A percentile compares a stretch with the other conserved stretches of the same genome.
phyloP scores from a whole-genome alignment of 768 basidiomycete species.

The Leccinum sublutescens region DNA sequence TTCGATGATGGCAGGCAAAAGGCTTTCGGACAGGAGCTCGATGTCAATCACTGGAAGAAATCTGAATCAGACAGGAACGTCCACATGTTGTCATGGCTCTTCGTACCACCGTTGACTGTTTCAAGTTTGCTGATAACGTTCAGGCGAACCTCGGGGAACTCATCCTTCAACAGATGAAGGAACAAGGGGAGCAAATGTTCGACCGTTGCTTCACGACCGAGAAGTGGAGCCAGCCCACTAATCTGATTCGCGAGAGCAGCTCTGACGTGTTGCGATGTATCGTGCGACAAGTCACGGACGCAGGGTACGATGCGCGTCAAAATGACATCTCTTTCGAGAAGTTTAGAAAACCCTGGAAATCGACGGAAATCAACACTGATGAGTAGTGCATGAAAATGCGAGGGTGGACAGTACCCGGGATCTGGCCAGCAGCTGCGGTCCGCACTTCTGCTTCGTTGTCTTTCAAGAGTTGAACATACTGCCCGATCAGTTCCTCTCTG shows the following conservation, averaged over 20 bases:
- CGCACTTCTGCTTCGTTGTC: conserved; percentile 99
- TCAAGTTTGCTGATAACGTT: conserved; percentile 99
- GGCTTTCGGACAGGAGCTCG: conserved; percentile 88
- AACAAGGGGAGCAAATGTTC: conserved; percentile 97
- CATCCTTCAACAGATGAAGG: conserved; percentile 95
- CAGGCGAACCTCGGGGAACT: conserved; percentile 95
- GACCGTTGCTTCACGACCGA: conserved; percentile 91
- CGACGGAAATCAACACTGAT: conserved; percentile 8
- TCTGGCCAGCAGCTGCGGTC: conserved; percentile 93
- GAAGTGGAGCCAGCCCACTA: conserved; percentile 90
- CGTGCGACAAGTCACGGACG: conserved; percentile 90
- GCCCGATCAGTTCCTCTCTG: conserved; percentile 88
- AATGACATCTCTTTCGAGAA: conserved; percentile 91
- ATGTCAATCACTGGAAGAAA: conserved; percentile 86
- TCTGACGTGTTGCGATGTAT: conserved; percentile 94
- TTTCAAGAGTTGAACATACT: conserved; percentile 91
- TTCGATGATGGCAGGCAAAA: conserved; percentile 96
- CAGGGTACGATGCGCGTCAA: conserved; percentile 91
- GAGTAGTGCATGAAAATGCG: neutral
- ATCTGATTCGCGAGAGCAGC: conserved; percentile 96
- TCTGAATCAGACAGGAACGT: conserved; percentile 8
- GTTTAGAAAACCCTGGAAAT: conserved; percentile 84
- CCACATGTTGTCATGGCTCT: neutral
- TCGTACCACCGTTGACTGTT: conserved; percentile 85
- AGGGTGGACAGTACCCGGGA: conserved; percentile 67